These are phyloP conservation scores for Anthracocystis setariae DNA, from an alignment of 1,284 basidiomycete species.

Conservation along the genomic window DNA sequence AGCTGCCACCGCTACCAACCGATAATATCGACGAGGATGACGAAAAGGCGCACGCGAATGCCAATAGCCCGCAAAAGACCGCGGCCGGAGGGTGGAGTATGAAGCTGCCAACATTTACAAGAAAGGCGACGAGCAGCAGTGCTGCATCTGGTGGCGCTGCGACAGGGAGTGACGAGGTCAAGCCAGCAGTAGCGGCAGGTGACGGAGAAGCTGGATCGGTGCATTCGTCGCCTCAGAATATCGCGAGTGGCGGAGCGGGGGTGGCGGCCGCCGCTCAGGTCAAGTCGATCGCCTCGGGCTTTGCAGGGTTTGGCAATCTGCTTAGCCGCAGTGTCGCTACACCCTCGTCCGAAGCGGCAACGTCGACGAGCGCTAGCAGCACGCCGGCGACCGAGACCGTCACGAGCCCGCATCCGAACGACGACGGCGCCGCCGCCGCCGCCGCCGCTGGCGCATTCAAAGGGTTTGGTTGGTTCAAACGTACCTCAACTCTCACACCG, in stretches of 20 bases:
- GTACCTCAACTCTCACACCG: conserved; percentile 18
- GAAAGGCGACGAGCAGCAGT: conserved; percentile 43
- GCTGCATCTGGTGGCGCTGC: no score
- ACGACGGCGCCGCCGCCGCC: conserved; percentile 12
- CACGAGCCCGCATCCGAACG: conserved; percentile 8
- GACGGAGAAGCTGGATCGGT: neutral
- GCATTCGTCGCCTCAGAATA: neutral
- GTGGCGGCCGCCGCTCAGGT: neutral
- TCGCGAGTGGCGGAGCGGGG: neutral
- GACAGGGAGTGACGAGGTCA: neutral
- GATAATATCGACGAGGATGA: conserved; percentile 52
- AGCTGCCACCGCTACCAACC: conserved; percentile 60
- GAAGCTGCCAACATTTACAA: conserved; percentile 49
- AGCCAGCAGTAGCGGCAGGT: neutral
- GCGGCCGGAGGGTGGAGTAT: conserved; percentile 31
- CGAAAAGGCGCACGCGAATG: conserved; percentile 26
- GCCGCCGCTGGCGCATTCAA: conserved; percentile 34
- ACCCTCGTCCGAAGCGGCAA: neutral
- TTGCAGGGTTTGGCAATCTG: conserved; percentile 38
- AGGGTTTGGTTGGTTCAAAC: conserved; percentile 49
- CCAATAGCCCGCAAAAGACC: conserved; percentile 17
- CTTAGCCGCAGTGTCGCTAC: conserved; percentile 9
- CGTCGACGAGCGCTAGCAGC: neutral
- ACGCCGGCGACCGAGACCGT: neutral
- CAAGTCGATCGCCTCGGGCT: conserved; percentile 31